Evolutionary conservation across 75 land plant genomes (phyloP).

Genomic region (Selaginella moellendorffii): DNA sequence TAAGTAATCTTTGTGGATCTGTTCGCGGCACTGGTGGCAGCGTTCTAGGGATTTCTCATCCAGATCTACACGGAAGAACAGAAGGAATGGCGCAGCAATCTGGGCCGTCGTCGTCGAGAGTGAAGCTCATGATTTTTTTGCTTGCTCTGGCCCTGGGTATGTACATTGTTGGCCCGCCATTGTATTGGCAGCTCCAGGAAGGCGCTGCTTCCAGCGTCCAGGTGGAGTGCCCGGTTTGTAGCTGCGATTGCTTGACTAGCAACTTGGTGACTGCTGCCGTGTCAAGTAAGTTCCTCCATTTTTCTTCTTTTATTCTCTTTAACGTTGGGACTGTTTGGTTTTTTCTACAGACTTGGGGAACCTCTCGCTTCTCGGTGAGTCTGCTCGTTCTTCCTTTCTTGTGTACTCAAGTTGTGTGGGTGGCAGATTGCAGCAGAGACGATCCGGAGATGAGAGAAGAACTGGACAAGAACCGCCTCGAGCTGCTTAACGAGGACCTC

Average conservation of each 20-base stretch:
- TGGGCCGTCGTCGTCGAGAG: background rate
- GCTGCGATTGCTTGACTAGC: background rate
- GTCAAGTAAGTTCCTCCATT: background rate
- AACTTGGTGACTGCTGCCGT: conserved; percentile 8
- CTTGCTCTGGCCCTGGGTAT: background rate
- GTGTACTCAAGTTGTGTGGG: no score
- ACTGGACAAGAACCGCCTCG: conserved; percentile 38
- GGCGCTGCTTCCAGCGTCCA: background rate
- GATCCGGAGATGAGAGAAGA: conserved; percentile 52
- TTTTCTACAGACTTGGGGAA: conserved; percentile 5
- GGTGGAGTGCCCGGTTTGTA: background rate
- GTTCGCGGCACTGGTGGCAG: no score
- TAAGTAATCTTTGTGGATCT: no score
- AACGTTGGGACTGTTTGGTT: background rate
- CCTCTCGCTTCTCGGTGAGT: background rate
- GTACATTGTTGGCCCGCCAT: background rate
- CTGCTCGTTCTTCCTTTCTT: background rate
- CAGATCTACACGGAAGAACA: no score
- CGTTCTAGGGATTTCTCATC: no score
- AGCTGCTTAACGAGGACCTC: conserved; percentile 49
- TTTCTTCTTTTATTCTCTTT: background rate
- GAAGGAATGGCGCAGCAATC: conserved; percentile 1
- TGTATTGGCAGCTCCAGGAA: background rate
- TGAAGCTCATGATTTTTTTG: background rate
- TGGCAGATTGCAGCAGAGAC: conserved; percentile 57